Percentiles rank a stretch among this genome's conserved stretches.
phyloP scores from a whole-genome alignment of 345 rosid species.

The Hibiscus trionum region DNA sequence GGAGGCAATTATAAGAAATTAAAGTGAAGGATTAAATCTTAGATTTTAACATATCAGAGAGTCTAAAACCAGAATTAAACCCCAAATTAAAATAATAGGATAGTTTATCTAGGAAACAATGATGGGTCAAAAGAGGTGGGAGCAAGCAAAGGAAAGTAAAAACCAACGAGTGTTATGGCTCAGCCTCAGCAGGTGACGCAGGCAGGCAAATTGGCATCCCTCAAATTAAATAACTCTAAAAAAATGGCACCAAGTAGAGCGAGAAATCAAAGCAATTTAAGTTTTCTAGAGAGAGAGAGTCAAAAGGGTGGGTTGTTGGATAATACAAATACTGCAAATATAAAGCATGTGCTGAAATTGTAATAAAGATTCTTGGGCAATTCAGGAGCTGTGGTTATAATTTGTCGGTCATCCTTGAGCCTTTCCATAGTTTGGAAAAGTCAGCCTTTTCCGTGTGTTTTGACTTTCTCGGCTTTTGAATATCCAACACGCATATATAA shows the following conservation, averaged over 20 bases:
- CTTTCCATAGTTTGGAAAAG: slow-evolving; percentile 31
- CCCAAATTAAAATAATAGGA: too few species aligned
- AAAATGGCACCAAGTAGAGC: too few species aligned
- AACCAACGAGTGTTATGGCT: neutral
- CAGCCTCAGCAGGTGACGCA: too few species aligned
- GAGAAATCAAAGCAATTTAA: too few species aligned
- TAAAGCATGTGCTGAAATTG: neutral
- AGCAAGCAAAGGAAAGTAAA: neutral
- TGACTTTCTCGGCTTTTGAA: slow-evolving; percentile 40
- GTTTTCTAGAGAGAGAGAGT: too few species aligned
- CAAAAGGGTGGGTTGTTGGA: too few species aligned
- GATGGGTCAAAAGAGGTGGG: slow-evolving; percentile 9
- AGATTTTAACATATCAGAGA: too few species aligned
- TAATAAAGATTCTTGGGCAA: neutral
- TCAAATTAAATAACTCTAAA: too few species aligned
- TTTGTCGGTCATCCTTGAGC: neutral
- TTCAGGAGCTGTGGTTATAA: neutral
- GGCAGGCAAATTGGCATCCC: neutral
- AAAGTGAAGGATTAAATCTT: too few species aligned
- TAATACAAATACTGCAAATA: neutral
- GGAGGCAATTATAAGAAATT: too few species aligned
- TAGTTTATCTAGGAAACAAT: neutral
- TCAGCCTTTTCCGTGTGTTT: slow-evolving; percentile 42
- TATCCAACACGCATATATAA: slow-evolving; percentile 20
- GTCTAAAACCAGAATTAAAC: too few species aligned